A percentile compares a stretch with the other conserved stretches of the same genome.
phyloP scores from a whole-genome alignment of 805 yeast species.

The Cyberlindnera xishuangbannaensis region DNA sequence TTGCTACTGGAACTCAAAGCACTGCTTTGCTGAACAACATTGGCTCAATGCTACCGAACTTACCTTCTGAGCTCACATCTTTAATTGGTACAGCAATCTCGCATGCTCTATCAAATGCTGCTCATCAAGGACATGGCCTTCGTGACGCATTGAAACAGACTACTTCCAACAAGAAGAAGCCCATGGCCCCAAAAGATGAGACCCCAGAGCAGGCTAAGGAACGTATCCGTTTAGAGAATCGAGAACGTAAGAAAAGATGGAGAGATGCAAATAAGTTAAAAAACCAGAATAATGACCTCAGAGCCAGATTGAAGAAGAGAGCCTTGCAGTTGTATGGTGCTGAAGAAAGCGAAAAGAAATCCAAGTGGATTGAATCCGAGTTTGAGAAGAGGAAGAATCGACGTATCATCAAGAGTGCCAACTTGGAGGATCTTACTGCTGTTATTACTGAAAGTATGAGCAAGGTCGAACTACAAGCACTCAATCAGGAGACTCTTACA shows the following conservation, averaged over 20 bases:
- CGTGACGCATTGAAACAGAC: constrained; percentile 1
- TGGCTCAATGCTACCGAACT: constrained; percentile 19
- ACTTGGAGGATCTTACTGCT: constrained; percentile 24
- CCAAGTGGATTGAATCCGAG: constrained; percentile 71
- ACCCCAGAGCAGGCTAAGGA: constrained; percentile 40
- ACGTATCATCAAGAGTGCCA: constrained; percentile 42
- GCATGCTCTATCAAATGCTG: constrained; percentile 16
- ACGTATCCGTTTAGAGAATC: constrained; percentile 56
- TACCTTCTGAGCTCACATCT: constrained; percentile 20
- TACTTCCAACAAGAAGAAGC: constrained; percentile 15
- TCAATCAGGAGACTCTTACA: constrained; percentile 31
- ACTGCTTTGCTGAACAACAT: constrained; percentile 14
- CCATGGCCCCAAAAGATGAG: constrained; percentile 16
- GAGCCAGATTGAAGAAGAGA: constrained; percentile 69
- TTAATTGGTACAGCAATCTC: constrained; percentile 23
- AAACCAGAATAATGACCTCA: constrained; percentile 82
- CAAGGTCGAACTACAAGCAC: constrained; percentile 42
- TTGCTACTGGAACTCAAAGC: constrained; percentile 12
- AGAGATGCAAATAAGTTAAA: constrained; percentile 72
- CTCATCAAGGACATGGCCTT: background rate
- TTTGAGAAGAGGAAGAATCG: constrained; percentile 60
- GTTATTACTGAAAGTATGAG: constrained; percentile 24
- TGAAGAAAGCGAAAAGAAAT: constrained; percentile 45
- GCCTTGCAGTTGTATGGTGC: constrained; percentile 66
- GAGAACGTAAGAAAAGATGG: constrained; percentile 80